A percentile compares a stretch with the other conserved stretches of the same genome.
Conservation (phyloP, 805 yeast species). For the Ogataea kodamae region DNA sequence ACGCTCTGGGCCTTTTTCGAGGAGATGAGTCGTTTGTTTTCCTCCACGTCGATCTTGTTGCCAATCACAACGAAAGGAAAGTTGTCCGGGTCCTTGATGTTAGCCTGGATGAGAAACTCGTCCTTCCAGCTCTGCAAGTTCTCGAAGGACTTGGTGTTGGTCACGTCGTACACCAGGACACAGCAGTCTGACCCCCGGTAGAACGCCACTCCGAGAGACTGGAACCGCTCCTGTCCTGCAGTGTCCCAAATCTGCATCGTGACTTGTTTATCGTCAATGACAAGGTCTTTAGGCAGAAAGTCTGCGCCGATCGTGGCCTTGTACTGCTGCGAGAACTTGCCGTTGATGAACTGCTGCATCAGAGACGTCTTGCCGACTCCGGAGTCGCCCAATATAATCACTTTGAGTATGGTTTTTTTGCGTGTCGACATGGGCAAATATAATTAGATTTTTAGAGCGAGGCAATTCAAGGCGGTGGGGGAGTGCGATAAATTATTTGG, state of each 20-base stretch:
- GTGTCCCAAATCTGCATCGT: conserved; percentile 96
- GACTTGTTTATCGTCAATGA: conserved; percentile 77
- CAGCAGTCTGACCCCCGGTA: conserved; percentile 98
- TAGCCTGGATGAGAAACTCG: conserved; percentile 90
- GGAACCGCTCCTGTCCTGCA: conserved; percentile 98
- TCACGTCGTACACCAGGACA: conserved; percentile 92
- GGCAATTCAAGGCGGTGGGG: too few species aligned
- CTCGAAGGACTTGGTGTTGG: conserved; percentile 90
- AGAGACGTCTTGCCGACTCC: conserved; percentile 97
- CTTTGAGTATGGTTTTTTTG: conserved; percentile 76
- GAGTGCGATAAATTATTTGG: too few species aligned
- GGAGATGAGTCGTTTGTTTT: conserved; percentile 71
- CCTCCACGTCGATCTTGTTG: conserved; percentile 93
- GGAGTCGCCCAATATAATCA: conserved; percentile 92
- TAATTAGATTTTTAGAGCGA: too few species aligned
- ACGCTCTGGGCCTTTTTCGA: conserved; percentile 48
- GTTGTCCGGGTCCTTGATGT: conserved; percentile 87
- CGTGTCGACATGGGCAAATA: conserved; percentile 32
- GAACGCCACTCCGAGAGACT: conserved; percentile 93
- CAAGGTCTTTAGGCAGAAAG: conserved; percentile 85
- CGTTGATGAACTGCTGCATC: conserved; percentile 96
- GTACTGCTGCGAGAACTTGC: conserved; percentile 91
- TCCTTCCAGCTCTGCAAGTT: conserved; percentile 90
- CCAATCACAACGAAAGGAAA: conserved; percentile 96
- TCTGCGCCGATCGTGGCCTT: conserved; percentile 99